Percentiles rank a stretch among this genome's conserved stretches.
These are phyloP conservation scores for Neonothopanus nambi DNA, from an alignment of 1,284 basidiomycete species.

Conservation along the genomic window DNA sequence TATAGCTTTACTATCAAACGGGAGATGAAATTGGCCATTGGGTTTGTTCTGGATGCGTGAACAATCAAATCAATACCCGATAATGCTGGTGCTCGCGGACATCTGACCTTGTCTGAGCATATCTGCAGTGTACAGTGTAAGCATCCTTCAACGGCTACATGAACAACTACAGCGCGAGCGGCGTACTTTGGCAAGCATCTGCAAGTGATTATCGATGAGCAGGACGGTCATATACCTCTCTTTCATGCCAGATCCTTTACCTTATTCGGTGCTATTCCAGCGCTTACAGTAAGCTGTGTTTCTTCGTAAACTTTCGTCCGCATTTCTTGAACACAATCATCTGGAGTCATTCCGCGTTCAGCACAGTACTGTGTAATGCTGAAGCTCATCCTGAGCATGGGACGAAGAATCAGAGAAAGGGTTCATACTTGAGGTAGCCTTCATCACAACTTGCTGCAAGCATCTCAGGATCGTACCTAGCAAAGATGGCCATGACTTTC, in stretches of 20 bases:
- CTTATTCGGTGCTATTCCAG: constrained; percentile 90
- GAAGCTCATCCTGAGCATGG: constrained; percentile 3
- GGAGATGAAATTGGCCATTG: constrained; percentile 84
- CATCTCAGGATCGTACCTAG: constrained; percentile 82
- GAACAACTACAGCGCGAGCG: too few species aligned
- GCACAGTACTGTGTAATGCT: constrained; percentile 81
- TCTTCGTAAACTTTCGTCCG: constrained; percentile 69
- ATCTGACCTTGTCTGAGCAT: constrained; percentile 80
- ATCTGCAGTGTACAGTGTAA: constrained; percentile 52
- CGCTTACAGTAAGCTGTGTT: constrained; percentile 89
- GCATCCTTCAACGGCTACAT: background rate
- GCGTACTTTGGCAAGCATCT: constrained; percentile 79
- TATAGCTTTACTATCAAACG: constrained; percentile 68
- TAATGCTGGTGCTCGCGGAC: background rate
- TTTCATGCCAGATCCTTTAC: constrained; percentile 35
- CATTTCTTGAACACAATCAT: constrained; percentile 79
- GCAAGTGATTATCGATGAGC: constrained; percentile 20
- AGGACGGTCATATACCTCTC: constrained; percentile 15
- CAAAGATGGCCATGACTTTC: constrained; percentile 68
- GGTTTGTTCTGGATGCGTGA: constrained; percentile 76
- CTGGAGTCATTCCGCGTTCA: constrained; percentile 62
- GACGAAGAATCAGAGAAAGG: constrained; percentile 3
- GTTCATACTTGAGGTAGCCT: constrained; percentile 80
- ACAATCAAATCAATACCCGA: background rate
- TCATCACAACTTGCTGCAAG: constrained; percentile 84